Conservation (phyloP, 345 rosid species). For the Hevea brasiliensis region DNA sequence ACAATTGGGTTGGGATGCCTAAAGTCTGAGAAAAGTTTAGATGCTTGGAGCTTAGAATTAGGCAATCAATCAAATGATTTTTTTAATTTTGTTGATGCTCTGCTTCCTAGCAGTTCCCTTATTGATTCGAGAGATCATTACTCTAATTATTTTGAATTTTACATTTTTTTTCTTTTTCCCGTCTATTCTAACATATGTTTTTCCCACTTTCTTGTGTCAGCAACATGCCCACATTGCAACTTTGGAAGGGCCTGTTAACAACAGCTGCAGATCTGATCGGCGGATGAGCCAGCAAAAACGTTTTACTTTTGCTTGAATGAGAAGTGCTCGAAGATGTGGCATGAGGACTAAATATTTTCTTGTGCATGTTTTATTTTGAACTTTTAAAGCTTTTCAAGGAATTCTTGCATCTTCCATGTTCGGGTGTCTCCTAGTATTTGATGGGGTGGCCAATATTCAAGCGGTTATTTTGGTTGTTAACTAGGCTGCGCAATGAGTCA, state of each 20-base stretch:
- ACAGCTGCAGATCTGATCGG: constrained; percentile 63
- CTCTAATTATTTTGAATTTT: neutral
- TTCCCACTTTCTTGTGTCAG: constrained; percentile 28
- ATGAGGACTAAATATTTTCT: constrained; percentile 29
- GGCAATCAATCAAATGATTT: neutral
- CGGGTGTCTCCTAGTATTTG: too few species aligned
- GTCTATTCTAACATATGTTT: neutral
- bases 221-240: constrained; percentile 56
- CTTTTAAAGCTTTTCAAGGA: too few species aligned
- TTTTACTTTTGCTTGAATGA: constrained; percentile 62
- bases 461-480: too few species aligned
- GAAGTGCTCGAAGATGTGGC: constrained; percentile 47
- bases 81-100: neutral
- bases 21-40: neutral
- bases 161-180: neutral
- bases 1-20: neutral
- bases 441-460: too few species aligned
- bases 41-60: neutral
- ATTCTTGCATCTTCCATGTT: too few species aligned
- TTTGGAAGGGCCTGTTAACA: constrained; percentile 53
- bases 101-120: neutral
- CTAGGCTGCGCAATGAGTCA: too few species aligned
- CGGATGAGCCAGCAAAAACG: constrained; percentile 65
- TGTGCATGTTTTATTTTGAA: too few species aligned
- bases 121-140: neutral